phyloP scores from a whole-genome alignment of 371 early-diverging fungal species.

The Dichotomocladium elegans region DNA sequence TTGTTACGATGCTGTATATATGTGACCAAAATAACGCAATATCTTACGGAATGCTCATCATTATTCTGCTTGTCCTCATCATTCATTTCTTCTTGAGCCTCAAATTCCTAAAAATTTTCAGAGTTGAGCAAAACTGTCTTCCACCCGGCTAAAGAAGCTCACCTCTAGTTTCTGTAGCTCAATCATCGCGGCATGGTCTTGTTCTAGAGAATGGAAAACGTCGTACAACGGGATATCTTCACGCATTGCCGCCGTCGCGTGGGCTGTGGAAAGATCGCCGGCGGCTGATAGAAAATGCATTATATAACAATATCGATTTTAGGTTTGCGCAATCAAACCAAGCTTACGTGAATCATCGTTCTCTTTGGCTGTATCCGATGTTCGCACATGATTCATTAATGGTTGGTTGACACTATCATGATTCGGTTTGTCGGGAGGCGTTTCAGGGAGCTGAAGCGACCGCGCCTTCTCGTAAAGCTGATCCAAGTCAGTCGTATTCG shows the following conservation, averaged over 20 bases:
- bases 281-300: too few species aligned
- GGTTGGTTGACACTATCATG: too few species aligned
- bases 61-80: constrained; percentile 46
- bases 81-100: constrained; percentile 51
- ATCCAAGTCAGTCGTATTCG: constrained; percentile 16
- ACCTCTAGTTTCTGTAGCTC: constrained; percentile 60
- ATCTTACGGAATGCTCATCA: constrained; percentile 20
- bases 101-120: constrained; percentile 24
- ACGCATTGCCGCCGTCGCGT: too few species aligned
- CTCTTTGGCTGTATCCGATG: not conserved
- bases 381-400: too few species aligned
- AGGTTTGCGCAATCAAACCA: not conserved
- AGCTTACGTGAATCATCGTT: not conserved
- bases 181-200: constrained; percentile 65
- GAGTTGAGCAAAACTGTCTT: not conserved
- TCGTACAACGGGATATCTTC: constrained; percentile 56
- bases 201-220: constrained; percentile 77
- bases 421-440: too few species aligned
- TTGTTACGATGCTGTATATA: too few species aligned
- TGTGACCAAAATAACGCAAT: too few species aligned
- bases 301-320: too few species aligned
- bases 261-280: too few species aligned
- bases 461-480: constrained; percentile 7
- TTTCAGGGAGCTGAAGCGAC: constrained; percentile 4
- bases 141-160: not conserved